These are phyloP conservation scores for Phaffia rhodozyma DNA, from an alignment of 1,284 basidiomycete species.

Conservation along the genomic window DNA sequence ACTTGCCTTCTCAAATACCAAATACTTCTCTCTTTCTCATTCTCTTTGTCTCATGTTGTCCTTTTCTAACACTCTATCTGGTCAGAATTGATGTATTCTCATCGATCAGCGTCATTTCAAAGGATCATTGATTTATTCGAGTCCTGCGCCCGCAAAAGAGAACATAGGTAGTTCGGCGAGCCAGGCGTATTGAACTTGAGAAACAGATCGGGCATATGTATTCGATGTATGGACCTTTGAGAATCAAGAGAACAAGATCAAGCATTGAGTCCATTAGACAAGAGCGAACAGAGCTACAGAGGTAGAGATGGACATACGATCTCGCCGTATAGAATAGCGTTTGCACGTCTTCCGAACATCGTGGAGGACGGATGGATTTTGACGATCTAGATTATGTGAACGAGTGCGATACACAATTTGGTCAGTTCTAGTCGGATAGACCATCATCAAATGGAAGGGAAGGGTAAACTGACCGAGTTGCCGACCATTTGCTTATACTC, in stretches of 20 bases:
- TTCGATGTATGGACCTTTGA: slow-evolving; percentile 65
- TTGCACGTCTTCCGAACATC: slow-evolving; percentile 62
- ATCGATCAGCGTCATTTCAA: too few relatives aligned
- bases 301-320: slow-evolving; percentile 46
- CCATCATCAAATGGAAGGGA: neutral
- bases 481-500: slow-evolving; percentile 73
- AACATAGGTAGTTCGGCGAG: slow-evolving; percentile 38
- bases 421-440: neutral
- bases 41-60: too few relatives aligned
- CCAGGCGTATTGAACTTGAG: slow-evolving; percentile 54
- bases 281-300: neutral
- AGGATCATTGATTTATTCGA: too few relatives aligned
- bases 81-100: too few relatives aligned
- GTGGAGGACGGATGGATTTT: slow-evolving; percentile 82
- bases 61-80: too few relatives aligned
- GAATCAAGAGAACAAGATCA: neutral
- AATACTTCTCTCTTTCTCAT: too few relatives aligned
- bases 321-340: slow-evolving; percentile 81
- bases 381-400: slow-evolving; percentile 44
- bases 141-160: neutral
- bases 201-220: slow-evolving; percentile 77
- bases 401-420: neutral
- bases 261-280: neutral
- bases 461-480: slow-evolving; percentile 46
- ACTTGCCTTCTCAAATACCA: too few relatives aligned